These are phyloP conservation scores for Aethionema arabicum DNA, from an alignment of 345 rosid species.

Conservation along the genomic window DNA sequence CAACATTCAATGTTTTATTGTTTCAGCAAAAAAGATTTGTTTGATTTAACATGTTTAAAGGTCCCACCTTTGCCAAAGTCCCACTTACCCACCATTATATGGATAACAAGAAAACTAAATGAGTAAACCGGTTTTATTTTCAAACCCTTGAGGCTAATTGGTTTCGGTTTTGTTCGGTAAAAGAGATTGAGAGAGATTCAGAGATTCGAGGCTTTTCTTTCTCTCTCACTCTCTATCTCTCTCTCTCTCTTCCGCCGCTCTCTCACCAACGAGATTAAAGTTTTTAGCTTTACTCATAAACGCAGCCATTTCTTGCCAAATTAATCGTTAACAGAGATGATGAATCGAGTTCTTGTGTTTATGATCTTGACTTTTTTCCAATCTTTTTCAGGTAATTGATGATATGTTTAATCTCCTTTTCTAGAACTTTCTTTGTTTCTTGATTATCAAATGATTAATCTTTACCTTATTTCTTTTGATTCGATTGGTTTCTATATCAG, in stretches of 20 bases:
- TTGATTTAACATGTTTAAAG: not conserved
- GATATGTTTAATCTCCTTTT: not conserved
- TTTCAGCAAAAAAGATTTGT: too few relatives aligned
- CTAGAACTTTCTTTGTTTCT: not conserved
- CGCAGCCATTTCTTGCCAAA: not conserved
- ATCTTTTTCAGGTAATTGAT: conserved; percentile 44
- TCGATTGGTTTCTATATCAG: conserved; percentile 28
- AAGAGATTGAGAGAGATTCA: not conserved
- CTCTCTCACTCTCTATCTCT: not conserved
- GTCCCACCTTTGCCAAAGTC: not conserved
- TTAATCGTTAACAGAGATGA: conserved; percentile 2
- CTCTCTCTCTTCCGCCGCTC: conserved; percentile 1
- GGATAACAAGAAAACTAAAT: not conserved
- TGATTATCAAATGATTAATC: not conserved
- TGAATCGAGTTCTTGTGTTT: conserved; percentile 40
- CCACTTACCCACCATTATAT: not conserved
- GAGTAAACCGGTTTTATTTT: not conserved
- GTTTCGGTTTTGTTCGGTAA: conserved; percentile 7
- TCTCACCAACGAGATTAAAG: conserved; percentile 39
- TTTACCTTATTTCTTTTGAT: not conserved
- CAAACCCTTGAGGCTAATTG: not conserved
- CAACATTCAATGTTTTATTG: too few relatives aligned
- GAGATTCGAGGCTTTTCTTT: not conserved
- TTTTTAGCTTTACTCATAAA: conserved; percentile 22
- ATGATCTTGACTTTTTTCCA: conserved; percentile 29